Evolutionary conservation across 345 rosid species (phyloP), one percentile per base, ranked within the genome.

Genomic region (Draba incana): DNA sequence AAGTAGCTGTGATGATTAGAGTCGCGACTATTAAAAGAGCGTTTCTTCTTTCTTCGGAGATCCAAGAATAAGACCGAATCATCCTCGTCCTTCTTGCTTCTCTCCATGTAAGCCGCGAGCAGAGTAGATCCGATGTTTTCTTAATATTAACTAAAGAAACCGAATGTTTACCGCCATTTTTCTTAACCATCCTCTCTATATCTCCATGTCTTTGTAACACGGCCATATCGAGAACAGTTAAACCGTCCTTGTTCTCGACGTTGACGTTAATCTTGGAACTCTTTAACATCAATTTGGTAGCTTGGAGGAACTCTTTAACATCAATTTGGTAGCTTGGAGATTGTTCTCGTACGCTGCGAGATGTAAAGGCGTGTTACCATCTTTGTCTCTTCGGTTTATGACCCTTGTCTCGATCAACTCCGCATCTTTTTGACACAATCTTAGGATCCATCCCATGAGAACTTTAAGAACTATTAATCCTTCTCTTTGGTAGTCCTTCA

Each of bases 1-100:
- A 81, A 0, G 82, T 76, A 10, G 83, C 62, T 15, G 81, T 81
- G 41, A 80, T 55, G 6, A 77, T 77, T 10, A 79, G 47, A 43
- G 76, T 15, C 14, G 70, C 66, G 28, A 70, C 81, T 10, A 77
- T 75, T 37, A 79, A 67, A 39, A 81, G 48, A 1, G 69, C 64
- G 45, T 55, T 81, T 54, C 52, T 66, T 31, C 9, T 69, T 16
- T 62, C 64, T 24, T 63, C 42, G 12, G 84, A 49, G 14, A 72
- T 33, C 33, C 49, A 28, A 24, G 9, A n/a, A 57, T 33, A 54
- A 20, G 6, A 56, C 23, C 74, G 76, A 39, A 37, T 50, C 27
- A 9, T 23, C 28, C 0, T n/a, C 5, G 66, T 75, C 16, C 25
- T 60, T 27, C 44, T 51, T 2, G 49, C 38, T 43, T 69, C 54